Percentiles rank a stretch among this genome's conserved stretches.
phyloP scores from a whole-genome alignment of 352 stramenopile species.

The Phytopythium aichiense region DNA sequence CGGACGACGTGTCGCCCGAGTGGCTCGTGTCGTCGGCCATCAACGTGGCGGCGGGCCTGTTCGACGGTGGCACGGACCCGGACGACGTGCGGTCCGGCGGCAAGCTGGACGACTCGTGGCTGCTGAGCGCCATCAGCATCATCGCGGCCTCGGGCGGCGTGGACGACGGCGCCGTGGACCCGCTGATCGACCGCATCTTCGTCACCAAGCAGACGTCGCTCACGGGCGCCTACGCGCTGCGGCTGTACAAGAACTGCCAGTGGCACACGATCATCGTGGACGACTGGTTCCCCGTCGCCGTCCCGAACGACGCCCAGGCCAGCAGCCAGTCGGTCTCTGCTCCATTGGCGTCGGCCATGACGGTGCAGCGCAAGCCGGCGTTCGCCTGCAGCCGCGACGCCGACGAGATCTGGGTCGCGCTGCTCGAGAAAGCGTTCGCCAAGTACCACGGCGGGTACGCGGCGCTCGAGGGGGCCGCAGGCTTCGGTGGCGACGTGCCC shows the following conservation, averaged over 20 bases:
- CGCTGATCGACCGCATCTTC: constrained; percentile 88
- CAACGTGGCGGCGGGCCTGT: constrained; percentile 85
- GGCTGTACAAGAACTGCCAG: constrained; percentile 89
- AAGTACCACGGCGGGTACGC: constrained; percentile 91
- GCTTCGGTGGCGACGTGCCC: constrained; percentile 81
- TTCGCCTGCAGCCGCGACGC: constrained; percentile 87
- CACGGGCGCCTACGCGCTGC: constrained; percentile 89
- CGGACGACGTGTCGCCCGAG: constrained; percentile 41
- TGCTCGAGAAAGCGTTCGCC: constrained; percentile 92
- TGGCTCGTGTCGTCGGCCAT: constrained; percentile 88
- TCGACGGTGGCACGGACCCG: constrained; percentile 90
- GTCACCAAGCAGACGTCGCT: constrained; percentile 88
- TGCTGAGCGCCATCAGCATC: constrained; percentile 90
- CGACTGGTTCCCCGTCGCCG: constrained; percentile 85
- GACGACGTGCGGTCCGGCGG: constrained; percentile 82
- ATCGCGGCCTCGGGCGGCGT: constrained; percentile 85
- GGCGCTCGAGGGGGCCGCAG: constrained; percentile 49
- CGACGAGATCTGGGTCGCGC: constrained; percentile 90
- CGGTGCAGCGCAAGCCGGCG: constrained; percentile 39
- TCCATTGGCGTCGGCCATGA: background rate
- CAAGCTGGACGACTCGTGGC: constrained; percentile 84
- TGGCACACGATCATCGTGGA: constrained; percentile 93
- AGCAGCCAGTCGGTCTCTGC: background rate
- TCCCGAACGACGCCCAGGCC: constrained; percentile 15
- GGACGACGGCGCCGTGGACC: constrained; percentile 86